Evolutionary conservation across 805 yeast genomes (phyloP).

Genomic region (Candida suzukii): DNA sequence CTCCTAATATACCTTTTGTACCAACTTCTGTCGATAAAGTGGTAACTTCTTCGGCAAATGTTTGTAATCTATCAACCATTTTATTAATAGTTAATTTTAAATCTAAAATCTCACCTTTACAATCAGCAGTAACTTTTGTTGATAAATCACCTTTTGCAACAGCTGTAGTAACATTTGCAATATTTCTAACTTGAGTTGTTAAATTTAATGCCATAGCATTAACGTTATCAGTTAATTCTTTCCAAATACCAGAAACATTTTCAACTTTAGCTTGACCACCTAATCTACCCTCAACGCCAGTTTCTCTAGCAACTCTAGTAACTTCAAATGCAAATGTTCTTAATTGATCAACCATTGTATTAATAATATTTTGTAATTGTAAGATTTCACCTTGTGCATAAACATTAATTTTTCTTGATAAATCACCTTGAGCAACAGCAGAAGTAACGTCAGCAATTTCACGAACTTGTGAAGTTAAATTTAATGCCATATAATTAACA

Average conservation of each 20-base stretch:
- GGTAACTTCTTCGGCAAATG: conserved; percentile 77
- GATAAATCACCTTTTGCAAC: conserved; percentile 80
- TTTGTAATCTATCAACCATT: conserved; percentile 82
- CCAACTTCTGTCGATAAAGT: conserved; percentile 88
- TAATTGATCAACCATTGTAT: conserved; percentile 83
- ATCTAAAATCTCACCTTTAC: conserved; percentile 73
- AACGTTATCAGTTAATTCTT: conserved; percentile 77
- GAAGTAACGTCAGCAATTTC: conserved; percentile 87
- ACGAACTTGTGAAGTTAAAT: conserved; percentile 79
- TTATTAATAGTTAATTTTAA: conserved; percentile 78
- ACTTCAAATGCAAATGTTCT: conserved; percentile 82
- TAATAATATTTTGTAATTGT: conserved; percentile 79
- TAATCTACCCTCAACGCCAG: conserved; percentile 81
- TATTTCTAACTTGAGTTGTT: conserved; percentile 83
- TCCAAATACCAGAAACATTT: conserved; percentile 83
- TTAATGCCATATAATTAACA: conserved; percentile 83
- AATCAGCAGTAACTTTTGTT: conserved; percentile 79
- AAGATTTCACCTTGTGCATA: conserved; percentile 89
- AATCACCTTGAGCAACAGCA: conserved; percentile 83
- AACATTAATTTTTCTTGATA: conserved; percentile 76
- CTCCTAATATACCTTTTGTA: conserved; percentile 76
- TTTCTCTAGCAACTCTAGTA: conserved; percentile 80
- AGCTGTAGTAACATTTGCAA: conserved; percentile 83
- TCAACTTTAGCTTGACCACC: conserved; percentile 84
- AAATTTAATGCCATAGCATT: conserved; percentile 86